Base-by-base conservation (phyloP, 495 filamentous ascomycete genomes). In the Jackrogersella multiformis region DNA sequence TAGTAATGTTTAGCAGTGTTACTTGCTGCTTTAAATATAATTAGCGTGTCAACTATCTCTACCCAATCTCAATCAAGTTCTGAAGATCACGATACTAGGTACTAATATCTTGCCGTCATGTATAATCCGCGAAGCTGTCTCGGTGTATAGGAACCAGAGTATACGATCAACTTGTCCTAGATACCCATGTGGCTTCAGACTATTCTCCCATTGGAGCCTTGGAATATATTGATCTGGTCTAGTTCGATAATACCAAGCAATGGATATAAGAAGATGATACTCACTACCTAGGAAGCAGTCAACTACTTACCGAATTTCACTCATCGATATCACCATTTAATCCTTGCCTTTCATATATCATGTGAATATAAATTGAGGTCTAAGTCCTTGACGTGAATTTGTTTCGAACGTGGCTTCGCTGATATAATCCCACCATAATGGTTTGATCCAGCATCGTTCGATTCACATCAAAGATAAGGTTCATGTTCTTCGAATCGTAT, bases 11-110 rank as follows among this genome's bases (percentile, higher is more conserved):
- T 35, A 12, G 26, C 42, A 41, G 18, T 45, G 15, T 45, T 18
- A 34, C 53, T 24, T 53, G 61, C 61, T 65, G 45, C 61, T 53
- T 65, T 64, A 53, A 28, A 58, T 53, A 0, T 28, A n/a, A 10
- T 10, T 2, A 1, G n/a, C 23, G 13, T 49, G 24, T 55, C 21
- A 26, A 42, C 21, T 67, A 69, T 64, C 66, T 64, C 49, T 56
- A 56, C 42, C 60, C 55, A 69, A 64, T 64, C 39, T 34, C 23
- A 9, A 52, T 24, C n/a, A 26, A 41, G n/a, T 0, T 6, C 41
- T 12, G 28, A 41, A 28, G 30, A 23, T 58, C 30, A 49, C 41
- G n/a, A 39, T 51, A 28, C 9, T 46, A n/a, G n/a, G n/a, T n/a
- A 34, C 28, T 20, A 21, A 10, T 24, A 23, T 36, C 44, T 56